phyloP scores from a whole-genome alignment of 352 stramenopile species.

The Phytopythium montanum region DNA sequence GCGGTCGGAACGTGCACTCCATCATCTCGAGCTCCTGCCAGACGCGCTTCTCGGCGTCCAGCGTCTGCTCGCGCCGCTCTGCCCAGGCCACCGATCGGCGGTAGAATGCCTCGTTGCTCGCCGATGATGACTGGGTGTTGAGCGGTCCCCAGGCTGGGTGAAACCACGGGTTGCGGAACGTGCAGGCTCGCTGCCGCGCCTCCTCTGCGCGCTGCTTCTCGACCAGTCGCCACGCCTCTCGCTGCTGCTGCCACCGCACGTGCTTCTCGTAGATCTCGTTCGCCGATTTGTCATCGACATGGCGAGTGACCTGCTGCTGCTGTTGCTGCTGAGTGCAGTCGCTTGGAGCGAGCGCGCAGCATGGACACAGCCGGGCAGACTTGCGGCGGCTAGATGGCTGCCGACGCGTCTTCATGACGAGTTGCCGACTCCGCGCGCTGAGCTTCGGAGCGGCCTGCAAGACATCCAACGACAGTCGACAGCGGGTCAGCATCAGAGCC shows the following conservation, averaged over 20 bases:
- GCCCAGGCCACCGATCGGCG: conserved; percentile 43
- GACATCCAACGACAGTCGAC: background rate
- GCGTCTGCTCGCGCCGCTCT: conserved; percentile 23
- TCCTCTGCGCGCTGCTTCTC: conserved; percentile 34
- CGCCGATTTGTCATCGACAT: conserved; percentile 24
- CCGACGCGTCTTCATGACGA: conserved; percentile 31
- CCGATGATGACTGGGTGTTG: background rate
- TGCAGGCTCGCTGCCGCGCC: conserved; percentile 31
- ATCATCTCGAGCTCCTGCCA: conserved; percentile 31
- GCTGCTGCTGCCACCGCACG: conserved; percentile 51
- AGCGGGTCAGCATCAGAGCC: background rate
- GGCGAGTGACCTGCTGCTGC: conserved; percentile 6
- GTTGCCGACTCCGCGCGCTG: conserved; percentile 35
- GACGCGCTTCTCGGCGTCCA: conserved; percentile 34
- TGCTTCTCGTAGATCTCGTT: conserved; percentile 55
- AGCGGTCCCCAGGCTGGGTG: conserved; percentile 30
- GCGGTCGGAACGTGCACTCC: conserved; percentile 52
- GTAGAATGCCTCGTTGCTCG: conserved; percentile 40
- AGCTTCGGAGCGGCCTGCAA: conserved; percentile 41
- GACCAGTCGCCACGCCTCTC: conserved; percentile 28
- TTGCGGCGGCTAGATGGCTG: background rate
- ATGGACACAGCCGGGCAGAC: conserved; percentile 18
- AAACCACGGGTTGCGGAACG: conserved; percentile 63
- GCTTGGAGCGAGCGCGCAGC: conserved; percentile 11
- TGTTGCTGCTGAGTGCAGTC: background rate